phyloP scores from a whole-genome alignment of 2,329 filamentous ascomycete genomes.

The Dothideomycetes sp. region DNA sequence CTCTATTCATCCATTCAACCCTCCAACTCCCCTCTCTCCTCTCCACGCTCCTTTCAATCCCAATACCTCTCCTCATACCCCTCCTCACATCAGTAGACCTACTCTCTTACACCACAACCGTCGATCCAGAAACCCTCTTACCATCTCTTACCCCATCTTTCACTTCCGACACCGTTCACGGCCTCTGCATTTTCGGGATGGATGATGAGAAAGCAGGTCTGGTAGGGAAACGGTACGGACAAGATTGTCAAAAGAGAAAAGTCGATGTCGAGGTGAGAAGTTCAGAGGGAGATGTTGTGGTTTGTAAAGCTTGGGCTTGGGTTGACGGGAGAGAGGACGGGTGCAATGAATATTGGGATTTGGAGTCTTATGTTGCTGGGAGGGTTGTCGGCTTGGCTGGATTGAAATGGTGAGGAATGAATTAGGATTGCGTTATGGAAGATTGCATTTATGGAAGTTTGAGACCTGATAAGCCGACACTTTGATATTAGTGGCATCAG shows the following conservation, averaged over 20 bases:
- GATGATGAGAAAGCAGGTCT: neutral
- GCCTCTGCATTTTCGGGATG: neutral
- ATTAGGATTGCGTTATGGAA: neutral
- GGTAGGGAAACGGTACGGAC: too few relatives aligned
- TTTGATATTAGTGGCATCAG: too few relatives aligned
- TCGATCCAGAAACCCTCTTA: neutral
- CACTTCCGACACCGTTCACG: neutral
- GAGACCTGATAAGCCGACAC: too few relatives aligned
- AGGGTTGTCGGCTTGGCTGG: neutral
- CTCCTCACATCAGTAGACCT: neutral
- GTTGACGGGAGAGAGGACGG: neutral
- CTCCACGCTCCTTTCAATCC: neutral
- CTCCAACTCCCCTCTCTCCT: neutral
- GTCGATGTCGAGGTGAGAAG: neutral
- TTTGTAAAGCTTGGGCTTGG: neutral
- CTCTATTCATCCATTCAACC: neutral
- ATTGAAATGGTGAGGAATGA: neutral
- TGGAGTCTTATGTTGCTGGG: slow-evolving; percentile 2
- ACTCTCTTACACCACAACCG: neutral
- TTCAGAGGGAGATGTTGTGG: neutral
- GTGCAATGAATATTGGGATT: slow-evolving; percentile 1
- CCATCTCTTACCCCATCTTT: neutral
- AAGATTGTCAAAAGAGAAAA: neutral
- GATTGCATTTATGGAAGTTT: too few relatives aligned
- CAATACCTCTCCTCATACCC: neutral